Base-by-base conservation (phyloP, 2,329 filamentous ascomycete genomes). In the Neoscytalidium dimidiatum region DNA sequence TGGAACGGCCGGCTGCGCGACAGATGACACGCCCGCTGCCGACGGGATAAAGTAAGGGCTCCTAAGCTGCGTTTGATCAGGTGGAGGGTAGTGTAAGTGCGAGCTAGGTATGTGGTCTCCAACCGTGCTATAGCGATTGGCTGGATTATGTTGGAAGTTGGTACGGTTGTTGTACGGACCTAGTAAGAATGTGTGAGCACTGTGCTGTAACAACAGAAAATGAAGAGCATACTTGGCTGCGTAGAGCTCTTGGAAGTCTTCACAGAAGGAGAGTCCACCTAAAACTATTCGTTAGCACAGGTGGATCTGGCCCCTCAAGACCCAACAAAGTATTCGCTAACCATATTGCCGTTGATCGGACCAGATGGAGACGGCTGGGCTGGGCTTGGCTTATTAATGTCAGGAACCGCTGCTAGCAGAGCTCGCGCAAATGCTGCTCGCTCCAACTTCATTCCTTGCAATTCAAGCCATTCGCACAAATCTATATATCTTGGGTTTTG, bases 401-500 rank as follows among this genome's bases (percentile, higher is more conserved):
- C 79, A 11, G 82, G 79, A 0, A 82, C 78, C 28, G 79, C 78
- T 43, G 74, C 71, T 6, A 85, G 76, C 17, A 88, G 71, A 66
- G 79, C 80, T 67, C 82, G 79, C 11, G 86, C 86, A 68, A 88
- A 84, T 0, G 78, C 74, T 5, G 83, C 80, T 62, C 84, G 78
- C 67, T 87, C 82, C 35, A 88, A 76, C 33, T 72, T 76, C 17
- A 86, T 74, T 0, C 82, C 83, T 68, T 78, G 78, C 1, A 68
- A 70, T 67, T 88, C 85, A 4, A 88, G 72, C 51, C 78, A 76
- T 66, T 84, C 80, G 69, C 86, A 88, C 2, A 88, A 73, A 58
- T 84, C 79, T 66, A 82, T 80, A 67, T 87, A 88, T 2, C 80
- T 84, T 2, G 85, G 84, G 67, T 87, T 86, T 7, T 74, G 71